A percentile compares a stretch with the other conserved stretches of the same genome.
Evolutionary conservation across 2,329 filamentous ascomycete genomes (phyloP).

Genomic region (Celoporthe dispersa): DNA sequence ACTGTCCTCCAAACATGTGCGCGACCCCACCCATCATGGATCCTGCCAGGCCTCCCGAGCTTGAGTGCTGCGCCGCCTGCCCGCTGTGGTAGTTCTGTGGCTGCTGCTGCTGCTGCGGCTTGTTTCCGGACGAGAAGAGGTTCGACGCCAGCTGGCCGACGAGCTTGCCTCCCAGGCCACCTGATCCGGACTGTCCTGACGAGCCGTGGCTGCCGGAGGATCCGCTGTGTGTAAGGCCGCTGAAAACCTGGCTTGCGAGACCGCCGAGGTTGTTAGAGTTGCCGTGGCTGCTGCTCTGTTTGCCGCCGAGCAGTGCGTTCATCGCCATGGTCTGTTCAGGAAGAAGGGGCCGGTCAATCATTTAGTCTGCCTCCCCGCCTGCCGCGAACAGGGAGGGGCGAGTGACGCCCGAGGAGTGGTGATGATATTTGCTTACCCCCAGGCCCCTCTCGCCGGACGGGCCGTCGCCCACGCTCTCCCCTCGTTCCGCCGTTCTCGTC

Average conservation of each 20-base stretch:
- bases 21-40: constrained; percentile 59
- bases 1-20: constrained; percentile 55
- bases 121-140: constrained; percentile 55
- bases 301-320: constrained; percentile 58
- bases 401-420: background rate
- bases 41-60: constrained; percentile 52
- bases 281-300: constrained; percentile 45
- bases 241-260: constrained; percentile 53
- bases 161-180: constrained; percentile 54
- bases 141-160: constrained; percentile 61
- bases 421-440: constrained; percentile 58
- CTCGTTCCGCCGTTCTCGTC: constrained; percentile 37
- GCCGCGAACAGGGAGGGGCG: background rate
- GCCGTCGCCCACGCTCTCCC: constrained; percentile 43
- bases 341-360: constrained; percentile 23
- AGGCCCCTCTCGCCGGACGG: constrained; percentile 64
- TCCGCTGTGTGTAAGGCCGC: constrained; percentile 40
- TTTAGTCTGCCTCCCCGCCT: background rate
- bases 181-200: constrained; percentile 34
- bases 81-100: constrained; percentile 55
- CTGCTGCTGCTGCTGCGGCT: constrained; percentile 46
- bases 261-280: constrained; percentile 49
- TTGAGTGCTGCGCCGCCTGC: constrained; percentile 44
- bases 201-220: constrained; percentile 36
- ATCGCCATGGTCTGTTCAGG: constrained; percentile 59